phyloP scores from a whole-genome alignment of 2,329 filamentous ascomycete species.

The Fusarium sp. region DNA sequence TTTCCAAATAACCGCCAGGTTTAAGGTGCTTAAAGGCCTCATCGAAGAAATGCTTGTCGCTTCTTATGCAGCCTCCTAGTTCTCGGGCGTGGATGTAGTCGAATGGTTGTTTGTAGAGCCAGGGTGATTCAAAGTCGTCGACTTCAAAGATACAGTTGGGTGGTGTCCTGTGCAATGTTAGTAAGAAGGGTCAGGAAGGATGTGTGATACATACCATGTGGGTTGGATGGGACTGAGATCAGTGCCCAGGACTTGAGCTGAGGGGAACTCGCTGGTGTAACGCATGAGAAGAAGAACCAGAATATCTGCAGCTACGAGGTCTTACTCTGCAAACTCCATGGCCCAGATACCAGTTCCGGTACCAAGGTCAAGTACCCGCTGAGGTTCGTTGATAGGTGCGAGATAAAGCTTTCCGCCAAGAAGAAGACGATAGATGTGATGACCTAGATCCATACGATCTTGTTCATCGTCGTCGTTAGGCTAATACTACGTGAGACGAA shows the following conservation, averaged over 20 bases:
- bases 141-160: slow-evolving; percentile 20
- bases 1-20: slow-evolving; percentile 12
- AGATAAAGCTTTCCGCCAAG: slow-evolving; percentile 19
- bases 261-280: not conserved
- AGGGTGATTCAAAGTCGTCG: slow-evolving; percentile 20
- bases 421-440: slow-evolving; percentile 12
- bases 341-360: slow-evolving; percentile 25
- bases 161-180: not conserved
- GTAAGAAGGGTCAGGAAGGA: not conserved
- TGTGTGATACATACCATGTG: not conserved
- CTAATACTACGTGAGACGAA: not conserved
- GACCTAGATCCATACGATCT: slow-evolving; percentile 22
- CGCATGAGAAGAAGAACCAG: not conserved
- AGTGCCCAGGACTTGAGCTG: slow-evolving; percentile 10
- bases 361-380: slow-evolving; percentile 17
- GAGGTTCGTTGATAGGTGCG: slow-evolving; percentile 1
- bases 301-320: rapidly evolving
- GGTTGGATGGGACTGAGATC: slow-evolving; percentile 27
- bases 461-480: slow-evolving; percentile 24
- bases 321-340: slow-evolving; percentile 25
- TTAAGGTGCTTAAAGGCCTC: not conserved
- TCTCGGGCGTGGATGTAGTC: slow-evolving; percentile 19
- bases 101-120: slow-evolving; percentile 11
- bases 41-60: not conserved
- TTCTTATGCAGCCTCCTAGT: slow-evolving; percentile 11